Percentiles rank a stretch among this genome's conserved stretches.
phyloP scores from a whole-genome alignment of 1,284 basidiomycete species.

The Apiotrichum domesticum region DNA sequence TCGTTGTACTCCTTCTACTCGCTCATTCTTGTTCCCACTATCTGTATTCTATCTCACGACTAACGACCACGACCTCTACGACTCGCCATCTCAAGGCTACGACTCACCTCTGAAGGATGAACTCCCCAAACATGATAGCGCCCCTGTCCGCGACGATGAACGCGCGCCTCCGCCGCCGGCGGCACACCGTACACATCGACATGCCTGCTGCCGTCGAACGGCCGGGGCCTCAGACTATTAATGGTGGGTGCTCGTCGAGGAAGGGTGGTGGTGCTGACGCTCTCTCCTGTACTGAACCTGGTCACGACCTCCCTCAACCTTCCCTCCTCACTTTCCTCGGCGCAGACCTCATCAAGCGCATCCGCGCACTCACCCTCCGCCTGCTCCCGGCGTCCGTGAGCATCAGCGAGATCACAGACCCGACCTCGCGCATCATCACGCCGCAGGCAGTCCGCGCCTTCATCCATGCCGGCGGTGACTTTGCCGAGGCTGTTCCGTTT shows the following conservation, averaged over 20 bases:
- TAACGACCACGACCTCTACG: too few species aligned
- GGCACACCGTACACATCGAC: not conserved
- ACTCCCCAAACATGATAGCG: too few species aligned
- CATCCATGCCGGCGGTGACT: slow-evolving; percentile 51
- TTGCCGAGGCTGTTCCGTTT: slow-evolving; percentile 62
- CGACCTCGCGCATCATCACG: slow-evolving; percentile 45
- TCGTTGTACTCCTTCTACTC: too few species aligned
- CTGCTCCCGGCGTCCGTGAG: slow-evolving; percentile 67
- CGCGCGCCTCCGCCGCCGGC: not conserved
- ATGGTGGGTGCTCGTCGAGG: not conserved
- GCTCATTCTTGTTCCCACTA: too few species aligned
- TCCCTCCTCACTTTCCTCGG: not conserved
- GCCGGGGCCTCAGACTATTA: not conserved
- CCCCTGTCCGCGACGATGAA: not conserved
- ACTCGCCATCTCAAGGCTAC: too few species aligned
- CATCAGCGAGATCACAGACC: slow-evolving; percentile 33
- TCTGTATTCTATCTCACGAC: too few species aligned
- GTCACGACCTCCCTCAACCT: not conserved
- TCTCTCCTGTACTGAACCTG: too few species aligned
- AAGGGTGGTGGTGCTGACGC: too few species aligned
- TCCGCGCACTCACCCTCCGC: slow-evolving; percentile 67
- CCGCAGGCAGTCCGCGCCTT: slow-evolving; percentile 48
- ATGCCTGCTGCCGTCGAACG: not conserved
- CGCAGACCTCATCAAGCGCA: slow-evolving; percentile 59
- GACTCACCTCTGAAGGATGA: too few species aligned